Base-by-base conservation (phyloP, 805 yeast species). In the Cyberlindnera maclurae region DNA sequence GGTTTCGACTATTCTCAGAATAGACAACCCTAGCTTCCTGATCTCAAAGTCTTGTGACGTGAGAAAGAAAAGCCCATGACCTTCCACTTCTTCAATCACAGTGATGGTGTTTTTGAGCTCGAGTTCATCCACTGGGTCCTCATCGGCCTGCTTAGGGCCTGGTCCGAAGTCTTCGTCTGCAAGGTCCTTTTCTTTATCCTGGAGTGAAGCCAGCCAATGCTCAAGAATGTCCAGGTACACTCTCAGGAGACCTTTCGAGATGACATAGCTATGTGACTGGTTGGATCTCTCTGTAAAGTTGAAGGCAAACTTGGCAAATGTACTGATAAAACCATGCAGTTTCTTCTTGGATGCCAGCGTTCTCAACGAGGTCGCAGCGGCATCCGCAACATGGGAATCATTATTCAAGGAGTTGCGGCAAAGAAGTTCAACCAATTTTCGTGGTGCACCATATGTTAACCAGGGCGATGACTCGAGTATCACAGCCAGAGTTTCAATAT, bases 41-140 rank as follows among this genome's bases (percentile, higher is more conserved):
- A 86, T 73, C 17, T 73, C 68, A 31, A 82, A 70, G 54, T 88
- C 96, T 49, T 88, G 94, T 1, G 96, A 85, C 51, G 96, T 85
- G 16, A 93, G 64, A 54, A 94, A 90, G 52, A 86, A 93, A 24
- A 93, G 62, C 0, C 96, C 99, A 54, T 89, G 86, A 1, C 98
- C 97, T 60, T 93, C 98, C 9, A 90, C 85, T 45, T 90, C 97
- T 59, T 93, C 97, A 34, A 93, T 80, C 1, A 84, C 82, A 0
- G 96, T 82, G 45, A 86, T 78, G 13, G 87, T 77, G 34, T 77
- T 78, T 48, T 84, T 85, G 72, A 86, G 68, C 53, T 84, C 90
- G 28, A 84, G 58, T 41, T 79, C 84, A 45, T 82, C 88, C 6
- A 70, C 61, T n/a, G 57, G 59, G 7, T 54, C 59, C 26, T 44